Evolutionary conservation across 257 asterid genomes (phyloP).

Genomic region (Orobanche coerulescens): DNA sequence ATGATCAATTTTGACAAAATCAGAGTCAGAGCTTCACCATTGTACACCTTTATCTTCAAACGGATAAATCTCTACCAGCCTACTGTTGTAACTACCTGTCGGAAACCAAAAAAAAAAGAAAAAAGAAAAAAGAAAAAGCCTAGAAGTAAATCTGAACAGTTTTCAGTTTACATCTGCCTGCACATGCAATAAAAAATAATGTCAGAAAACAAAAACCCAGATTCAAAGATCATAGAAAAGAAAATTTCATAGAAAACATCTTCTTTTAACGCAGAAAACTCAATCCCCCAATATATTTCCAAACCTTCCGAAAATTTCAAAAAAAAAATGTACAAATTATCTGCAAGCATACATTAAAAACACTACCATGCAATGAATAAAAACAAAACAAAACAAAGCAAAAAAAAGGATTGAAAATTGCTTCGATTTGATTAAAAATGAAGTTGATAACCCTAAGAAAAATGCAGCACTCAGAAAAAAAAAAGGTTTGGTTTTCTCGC

Average conservation of each 20-base stretch:
- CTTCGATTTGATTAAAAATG: conserved; percentile 11
- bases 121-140: not conserved
- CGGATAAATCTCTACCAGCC: conserved; percentile 6
- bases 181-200: conserved; percentile 15
- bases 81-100: conserved; percentile 21
- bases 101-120: not conserved
- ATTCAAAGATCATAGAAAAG: not conserved
- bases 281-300: conserved; percentile 19
- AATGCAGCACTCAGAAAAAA: conserved; percentile 1
- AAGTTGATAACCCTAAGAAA: conserved; percentile 26
- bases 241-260: conserved; percentile 16
- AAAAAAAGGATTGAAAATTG: conserved; percentile 15
- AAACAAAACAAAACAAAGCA: conserved; percentile 12
- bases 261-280: conserved; percentile 10
- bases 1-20: conserved; percentile 9
- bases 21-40: conserved; percentile 30
- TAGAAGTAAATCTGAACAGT: not conserved
- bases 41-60: conserved; percentile 10
- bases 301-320: conserved; percentile 17
- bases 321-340: not conserved
- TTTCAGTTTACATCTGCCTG: conserved; percentile 14
- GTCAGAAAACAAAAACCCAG: conserved; percentile 13
- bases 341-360: conserved; percentile 14
- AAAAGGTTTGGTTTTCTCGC: not conserved
- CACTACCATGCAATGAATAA: conserved; percentile 20